These are phyloP conservation scores for Graphilbum fragrans DNA, from an alignment of 2,329 filamentous ascomycete genomes.

Conservation along the genomic window DNA sequence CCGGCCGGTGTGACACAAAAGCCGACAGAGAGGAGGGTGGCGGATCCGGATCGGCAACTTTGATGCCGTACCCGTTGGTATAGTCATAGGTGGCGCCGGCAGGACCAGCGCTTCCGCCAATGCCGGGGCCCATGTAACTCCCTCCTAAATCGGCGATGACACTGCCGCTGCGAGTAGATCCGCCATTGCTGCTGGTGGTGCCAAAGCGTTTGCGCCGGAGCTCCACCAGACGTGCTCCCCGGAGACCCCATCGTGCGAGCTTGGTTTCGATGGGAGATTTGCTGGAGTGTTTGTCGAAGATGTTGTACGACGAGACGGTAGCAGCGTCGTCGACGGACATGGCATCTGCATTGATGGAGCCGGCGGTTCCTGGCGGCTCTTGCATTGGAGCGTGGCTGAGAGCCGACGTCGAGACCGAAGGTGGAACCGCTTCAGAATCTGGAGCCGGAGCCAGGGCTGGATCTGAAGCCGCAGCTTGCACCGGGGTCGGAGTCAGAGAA, in stretches of 20 bases:
- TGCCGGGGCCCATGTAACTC: not conserved
- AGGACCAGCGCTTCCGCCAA: not conserved
- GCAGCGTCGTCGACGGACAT: not conserved
- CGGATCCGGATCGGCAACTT: too few relatives aligned
- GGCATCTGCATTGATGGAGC: not conserved
- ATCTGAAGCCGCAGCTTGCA: too few relatives aligned
- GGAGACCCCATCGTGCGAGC: conserved; percentile 3
- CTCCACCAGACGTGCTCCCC: conserved; percentile 3
- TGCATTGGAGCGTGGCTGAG: too few relatives aligned
- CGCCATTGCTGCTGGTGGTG: not conserved
- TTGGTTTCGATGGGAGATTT: not conserved
- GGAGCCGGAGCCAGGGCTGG: too few relatives aligned
- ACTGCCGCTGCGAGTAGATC: not conserved
- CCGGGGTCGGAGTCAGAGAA: too few relatives aligned
- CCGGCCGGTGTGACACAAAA: too few relatives aligned
- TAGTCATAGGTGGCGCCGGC: not conserved
- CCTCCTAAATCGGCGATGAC: conserved; percentile 3
- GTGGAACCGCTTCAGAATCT: too few relatives aligned
- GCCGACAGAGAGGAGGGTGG: too few relatives aligned
- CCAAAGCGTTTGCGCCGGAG: not conserved
- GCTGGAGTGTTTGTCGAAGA: not conserved
- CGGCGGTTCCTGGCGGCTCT: too few relatives aligned
- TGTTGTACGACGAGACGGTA: not conserved
- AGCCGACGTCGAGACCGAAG: too few relatives aligned
- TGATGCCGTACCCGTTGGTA: too few relatives aligned